Evolutionary conservation across 129 eudicot genomes (phyloP), one percentile per base, ranked within the genome.

Genomic region (Arctium lappa): DNA sequence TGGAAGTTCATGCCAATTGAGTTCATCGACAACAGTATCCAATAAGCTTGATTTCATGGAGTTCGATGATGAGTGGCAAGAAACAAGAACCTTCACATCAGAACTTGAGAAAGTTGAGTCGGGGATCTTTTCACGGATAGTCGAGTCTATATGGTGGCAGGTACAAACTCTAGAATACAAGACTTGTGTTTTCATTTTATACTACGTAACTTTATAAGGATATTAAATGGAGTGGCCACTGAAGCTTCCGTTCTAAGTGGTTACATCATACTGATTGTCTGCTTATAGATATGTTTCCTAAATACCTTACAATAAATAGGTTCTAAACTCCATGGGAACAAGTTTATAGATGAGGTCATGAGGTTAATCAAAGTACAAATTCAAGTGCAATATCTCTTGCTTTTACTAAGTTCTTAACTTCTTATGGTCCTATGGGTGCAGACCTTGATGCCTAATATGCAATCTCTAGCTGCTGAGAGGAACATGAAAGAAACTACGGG

Each of bases 71-170:
- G 90, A 90, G 75, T 87, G 93, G 97, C 91, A 87, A 81, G 91
- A 91, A 84, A 91, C 97, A 69, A 87, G 89, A 79, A 88, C 92
- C 63, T 88, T 91, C 78, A 91, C 91, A 36, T 82, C 95, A 85
- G 92, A 94, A 63, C 90, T 94, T 82, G 92, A 86, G 88, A 92
- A 86, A 94, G 82, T 94, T 37, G 98, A 94, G 80, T 87, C 98
- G 18, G 91, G 88, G 93, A 94, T 94, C 62, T 94, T 92, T 78
- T 87, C 94, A 30, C 88, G 93, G 83, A 87, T 92, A 38, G 91
- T 89, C 42, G 94, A 94, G 78, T 89, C 97, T 71, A 93, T 92
- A 76, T 92, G 97, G 97, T 87, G 90, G 88, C 98, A 94, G 98
- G 98, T 94, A 81, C 78, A 75, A 56, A 42, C 16, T 48, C 36